Evolutionary conservation across 108 stramenopile genomes (phyloP).

Genomic region (Bacterosira constricta): DNA sequence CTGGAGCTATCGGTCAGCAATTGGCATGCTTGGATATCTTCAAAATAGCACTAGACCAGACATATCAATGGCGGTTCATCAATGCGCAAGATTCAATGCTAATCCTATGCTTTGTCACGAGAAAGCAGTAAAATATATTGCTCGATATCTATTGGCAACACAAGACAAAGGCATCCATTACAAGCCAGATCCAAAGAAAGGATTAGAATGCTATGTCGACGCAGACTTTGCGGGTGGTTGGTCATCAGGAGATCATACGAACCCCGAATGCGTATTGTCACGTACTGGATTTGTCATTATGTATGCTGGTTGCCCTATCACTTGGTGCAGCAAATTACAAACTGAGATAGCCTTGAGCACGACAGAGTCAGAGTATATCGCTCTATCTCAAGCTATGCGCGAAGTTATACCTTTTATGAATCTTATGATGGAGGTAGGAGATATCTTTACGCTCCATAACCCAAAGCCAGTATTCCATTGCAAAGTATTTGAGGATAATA

Average conservation of each 20-base stretch:
- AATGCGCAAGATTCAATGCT: too few species aligned
- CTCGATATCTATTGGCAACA: slow-evolving; percentile 19
- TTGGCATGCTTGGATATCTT: slow-evolving; percentile 54
- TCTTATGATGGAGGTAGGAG: slow-evolving; percentile 27
- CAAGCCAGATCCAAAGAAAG: slow-evolving; percentile 9
- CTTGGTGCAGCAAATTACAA: too few species aligned
- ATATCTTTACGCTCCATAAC: neutral
- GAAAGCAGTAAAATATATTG: slow-evolving; percentile 35
- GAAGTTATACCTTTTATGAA: too few species aligned
- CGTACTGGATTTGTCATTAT: neutral
- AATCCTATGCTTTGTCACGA: slow-evolving; percentile 24
- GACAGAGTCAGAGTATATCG: slow-evolving; percentile 34
- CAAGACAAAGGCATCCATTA: slow-evolving; percentile 29
- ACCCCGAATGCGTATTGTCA: neutral
- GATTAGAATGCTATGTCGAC: slow-evolving; percentile 38
- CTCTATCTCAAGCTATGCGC: too few species aligned
- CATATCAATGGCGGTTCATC: too few species aligned
- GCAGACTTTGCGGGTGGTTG: slow-evolving; percentile 27
- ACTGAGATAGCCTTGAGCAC: too few species aligned
- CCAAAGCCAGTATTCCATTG: slow-evolving; percentile 22
- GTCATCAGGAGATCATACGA: neutral
- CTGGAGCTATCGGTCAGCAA: too few species aligned
- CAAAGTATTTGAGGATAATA: slow-evolving; percentile 45
- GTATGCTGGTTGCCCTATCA: too few species aligned
- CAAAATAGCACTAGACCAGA: slow-evolving; percentile 20